Percentiles rank a stretch among this genome's conserved stretches.
These are phyloP conservation scores for Thermothielavioides terrestris DNA, from an alignment of 495 filamentous ascomycete genomes.

Conservation along the genomic window DNA sequence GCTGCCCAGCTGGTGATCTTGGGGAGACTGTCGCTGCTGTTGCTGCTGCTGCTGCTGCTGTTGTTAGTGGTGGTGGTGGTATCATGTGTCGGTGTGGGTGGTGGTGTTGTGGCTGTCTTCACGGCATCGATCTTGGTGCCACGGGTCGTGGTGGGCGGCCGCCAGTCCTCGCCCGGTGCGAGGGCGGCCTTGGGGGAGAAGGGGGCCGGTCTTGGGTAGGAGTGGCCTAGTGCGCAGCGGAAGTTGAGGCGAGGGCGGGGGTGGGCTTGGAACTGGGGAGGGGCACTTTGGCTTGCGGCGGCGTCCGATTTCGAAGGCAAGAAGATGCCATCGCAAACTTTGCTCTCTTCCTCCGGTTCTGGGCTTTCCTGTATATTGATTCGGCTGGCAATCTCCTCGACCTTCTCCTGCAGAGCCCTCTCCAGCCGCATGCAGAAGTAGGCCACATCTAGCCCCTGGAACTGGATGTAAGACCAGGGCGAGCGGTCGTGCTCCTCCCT, in stretches of 20 bases:
- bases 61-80: too few species aligned
- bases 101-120: too few species aligned
- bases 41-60: not conserved
- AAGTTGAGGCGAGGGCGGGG: not conserved
- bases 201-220: not conserved
- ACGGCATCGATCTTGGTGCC: too few species aligned
- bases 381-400: not conserved
- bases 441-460: slow-evolving; percentile 5
- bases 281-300: not conserved
- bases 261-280: not conserved
- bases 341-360: not conserved
- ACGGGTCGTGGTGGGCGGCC: not conserved
- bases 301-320: not conserved
- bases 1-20: not conserved
- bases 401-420: not conserved
- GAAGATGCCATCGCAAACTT: too few species aligned
- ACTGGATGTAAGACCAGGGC: not conserved
- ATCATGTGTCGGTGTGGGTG: too few species aligned
- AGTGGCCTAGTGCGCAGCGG: not conserved
- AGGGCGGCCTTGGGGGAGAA: slow-evolving; percentile 1
- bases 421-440: slow-evolving; percentile 11
- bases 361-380: not conserved
- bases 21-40: not conserved
- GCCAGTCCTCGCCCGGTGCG: slow-evolving; percentile 8
- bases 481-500: not conserved